These are phyloP conservation scores for Glycine soja DNA, from an alignment of 306 rosid species.

Conservation along the genomic window DNA sequence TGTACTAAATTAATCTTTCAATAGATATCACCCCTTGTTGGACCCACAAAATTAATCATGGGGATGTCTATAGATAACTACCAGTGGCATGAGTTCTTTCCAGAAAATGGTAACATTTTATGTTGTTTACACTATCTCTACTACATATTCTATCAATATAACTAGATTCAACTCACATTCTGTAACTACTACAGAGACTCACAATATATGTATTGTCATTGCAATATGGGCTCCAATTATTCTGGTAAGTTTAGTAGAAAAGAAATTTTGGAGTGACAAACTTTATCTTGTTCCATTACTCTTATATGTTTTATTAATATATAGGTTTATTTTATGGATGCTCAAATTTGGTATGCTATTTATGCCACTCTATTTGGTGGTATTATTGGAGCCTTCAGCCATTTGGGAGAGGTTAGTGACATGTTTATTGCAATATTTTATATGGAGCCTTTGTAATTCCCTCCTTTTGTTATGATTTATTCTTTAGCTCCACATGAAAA, in stretches of 20 bases:
- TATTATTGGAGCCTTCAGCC: slow-evolving; percentile 94
- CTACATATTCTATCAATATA: slow-evolving; percentile 32
- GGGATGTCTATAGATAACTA: slow-evolving; percentile 69
- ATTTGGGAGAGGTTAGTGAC: slow-evolving; percentile 96
- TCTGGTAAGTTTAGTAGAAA: slow-evolving; percentile 66
- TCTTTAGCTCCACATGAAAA: not conserved
- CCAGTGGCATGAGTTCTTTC: slow-evolving; percentile 98
- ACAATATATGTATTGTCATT: slow-evolving; percentile 68
- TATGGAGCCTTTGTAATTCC: slow-evolving; percentile 26
- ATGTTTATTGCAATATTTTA: slow-evolving; percentile 20
- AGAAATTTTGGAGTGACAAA: slow-evolving; percentile 32
- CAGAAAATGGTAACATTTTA: slow-evolving; percentile 68
- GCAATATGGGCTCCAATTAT: slow-evolving; percentile 97
- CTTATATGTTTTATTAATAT: slow-evolving; percentile 43
- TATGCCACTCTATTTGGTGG: slow-evolving; percentile 93
- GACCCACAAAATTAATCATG: slow-evolving; percentile 87
- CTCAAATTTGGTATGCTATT: slow-evolving; percentile 99
- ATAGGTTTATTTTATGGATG: slow-evolving; percentile 97
- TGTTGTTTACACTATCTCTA: slow-evolving; percentile 39
- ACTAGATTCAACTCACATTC: slow-evolving; percentile 42
- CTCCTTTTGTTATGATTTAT: slow-evolving; percentile 24
- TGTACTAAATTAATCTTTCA: slow-evolving; percentile 40
- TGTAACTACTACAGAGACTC: slow-evolving; percentile 61
- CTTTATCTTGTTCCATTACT: slow-evolving; percentile 29
- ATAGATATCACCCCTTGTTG: slow-evolving; percentile 85